phyloP scores from a whole-genome alignment of 257 asterid genomes.

The Craterostigma plantagineum region DNA sequence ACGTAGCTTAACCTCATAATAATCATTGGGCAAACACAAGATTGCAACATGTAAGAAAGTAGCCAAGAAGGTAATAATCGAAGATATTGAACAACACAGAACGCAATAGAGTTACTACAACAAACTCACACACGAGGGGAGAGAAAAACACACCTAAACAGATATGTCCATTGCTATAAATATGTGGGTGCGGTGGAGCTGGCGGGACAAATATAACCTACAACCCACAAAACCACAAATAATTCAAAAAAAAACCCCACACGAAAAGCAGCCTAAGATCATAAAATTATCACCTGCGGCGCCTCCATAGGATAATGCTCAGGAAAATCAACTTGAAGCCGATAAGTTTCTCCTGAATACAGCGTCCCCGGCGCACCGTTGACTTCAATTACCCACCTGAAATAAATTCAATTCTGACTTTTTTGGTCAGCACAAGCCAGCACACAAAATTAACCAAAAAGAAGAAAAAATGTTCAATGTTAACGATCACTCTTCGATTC shows the following conservation, averaged over 20 bases:
- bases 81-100: too few relatives aligned
- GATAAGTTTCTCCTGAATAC: conserved; percentile 34
- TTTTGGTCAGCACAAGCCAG: too few relatives aligned
- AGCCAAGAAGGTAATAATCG: too few relatives aligned
- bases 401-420: too few relatives aligned
- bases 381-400: conserved; percentile 61
- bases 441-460: too few relatives aligned
- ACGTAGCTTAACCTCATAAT: too few relatives aligned
- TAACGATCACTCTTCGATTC: not conserved
- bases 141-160: conserved; percentile 47
- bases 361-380: conserved; percentile 52
- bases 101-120: not conserved
- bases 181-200: conserved; percentile 81
- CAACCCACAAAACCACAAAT: too few relatives aligned
- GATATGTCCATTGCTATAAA: conserved; percentile 90
- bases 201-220: conserved; percentile 72
- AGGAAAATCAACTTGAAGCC: conserved; percentile 63
- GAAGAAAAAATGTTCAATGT: not conserved
- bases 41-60: too few relatives aligned
- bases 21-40: too few relatives aligned
- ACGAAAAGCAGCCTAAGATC: not conserved
- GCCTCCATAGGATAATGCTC: conserved; percentile 71
- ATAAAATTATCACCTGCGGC: conserved; percentile 47
- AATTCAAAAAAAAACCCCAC: conserved; percentile 1
- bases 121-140: conserved; percentile 1